Evolutionary conservation across 805 yeast species (phyloP).

Genomic region (Millerozyma miso): DNA sequence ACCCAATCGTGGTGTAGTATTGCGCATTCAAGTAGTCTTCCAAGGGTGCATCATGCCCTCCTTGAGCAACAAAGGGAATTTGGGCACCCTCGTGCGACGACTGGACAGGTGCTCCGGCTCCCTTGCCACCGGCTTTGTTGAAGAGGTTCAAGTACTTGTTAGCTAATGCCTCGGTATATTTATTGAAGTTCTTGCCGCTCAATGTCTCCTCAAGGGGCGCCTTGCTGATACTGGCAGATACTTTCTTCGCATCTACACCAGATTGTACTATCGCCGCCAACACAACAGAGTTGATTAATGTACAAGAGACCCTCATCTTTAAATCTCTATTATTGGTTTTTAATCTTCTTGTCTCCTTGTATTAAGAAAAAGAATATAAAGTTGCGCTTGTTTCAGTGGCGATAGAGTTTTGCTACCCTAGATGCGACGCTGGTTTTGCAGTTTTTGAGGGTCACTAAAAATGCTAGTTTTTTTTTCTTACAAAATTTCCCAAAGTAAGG

Average conservation of each 20-base stretch:
- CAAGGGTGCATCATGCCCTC: conserved; percentile 73
- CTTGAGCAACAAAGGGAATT: conserved; percentile 38
- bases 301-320: conserved; percentile 28
- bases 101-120: conserved; percentile 14
- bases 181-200: conserved; percentile 45
- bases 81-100: conserved; percentile 23
- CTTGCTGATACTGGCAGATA: conserved; percentile 56
- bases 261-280: conserved; percentile 31
- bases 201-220: conserved; percentile 54
- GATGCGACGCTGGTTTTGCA: not conserved
- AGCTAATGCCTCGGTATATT: conserved; percentile 56
- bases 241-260: conserved; percentile 46
- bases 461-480: too few relatives aligned
- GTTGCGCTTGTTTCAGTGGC: conserved; percentile 1
- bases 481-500: too few relatives aligned
- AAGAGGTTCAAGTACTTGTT: conserved; percentile 55
- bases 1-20: conserved; percentile 83
- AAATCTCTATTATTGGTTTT: not conserved
- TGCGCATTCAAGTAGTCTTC: conserved; percentile 95
- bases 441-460: too few relatives aligned
- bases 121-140: conserved; percentile 30
- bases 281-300: conserved; percentile 43
- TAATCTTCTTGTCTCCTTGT: not conserved
- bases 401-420: not conserved
- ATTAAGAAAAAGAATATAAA: too few relatives aligned